Evolutionary conservation across 2,329 filamentous ascomycete species (phyloP).

Genomic region (Colletotrichum sp.): DNA sequence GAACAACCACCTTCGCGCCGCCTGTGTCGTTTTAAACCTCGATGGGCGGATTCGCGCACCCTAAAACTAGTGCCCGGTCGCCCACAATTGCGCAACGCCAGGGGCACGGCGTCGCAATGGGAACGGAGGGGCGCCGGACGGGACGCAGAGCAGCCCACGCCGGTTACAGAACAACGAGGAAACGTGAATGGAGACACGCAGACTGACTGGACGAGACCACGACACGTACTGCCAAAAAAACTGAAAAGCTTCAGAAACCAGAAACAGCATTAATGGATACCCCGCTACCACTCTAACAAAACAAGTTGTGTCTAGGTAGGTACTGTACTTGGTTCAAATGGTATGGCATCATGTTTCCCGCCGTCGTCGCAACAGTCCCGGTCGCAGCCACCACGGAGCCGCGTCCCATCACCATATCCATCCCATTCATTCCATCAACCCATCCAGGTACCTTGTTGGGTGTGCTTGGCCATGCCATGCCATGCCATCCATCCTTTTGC

Average conservation of each 20-base stretch:
- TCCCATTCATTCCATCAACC: neutral
- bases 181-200: neutral
- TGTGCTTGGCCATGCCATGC: neutral
- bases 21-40: neutral
- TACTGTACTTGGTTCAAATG: neutral
- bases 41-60: neutral
- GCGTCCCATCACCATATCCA: neutral
- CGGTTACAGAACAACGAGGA: neutral
- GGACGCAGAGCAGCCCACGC: neutral
- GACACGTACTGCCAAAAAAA: neutral
- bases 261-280: neutral
- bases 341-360: neutral
- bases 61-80: neutral
- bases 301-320: neutral
- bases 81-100: conserved; percentile 16
- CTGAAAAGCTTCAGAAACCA: neutral
- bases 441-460: neutral
- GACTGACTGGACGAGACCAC: neutral
- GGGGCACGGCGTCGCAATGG: conserved; percentile 16
- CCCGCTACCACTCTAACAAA: neutral
- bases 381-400: neutral
- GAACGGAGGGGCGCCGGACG: neutral
- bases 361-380: neutral
- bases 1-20: neutral
- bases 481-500: neutral